Conservation (phyloP, 2,329 filamentous ascomycete genomes). For the Trichoderma brevicompactum region DNA sequence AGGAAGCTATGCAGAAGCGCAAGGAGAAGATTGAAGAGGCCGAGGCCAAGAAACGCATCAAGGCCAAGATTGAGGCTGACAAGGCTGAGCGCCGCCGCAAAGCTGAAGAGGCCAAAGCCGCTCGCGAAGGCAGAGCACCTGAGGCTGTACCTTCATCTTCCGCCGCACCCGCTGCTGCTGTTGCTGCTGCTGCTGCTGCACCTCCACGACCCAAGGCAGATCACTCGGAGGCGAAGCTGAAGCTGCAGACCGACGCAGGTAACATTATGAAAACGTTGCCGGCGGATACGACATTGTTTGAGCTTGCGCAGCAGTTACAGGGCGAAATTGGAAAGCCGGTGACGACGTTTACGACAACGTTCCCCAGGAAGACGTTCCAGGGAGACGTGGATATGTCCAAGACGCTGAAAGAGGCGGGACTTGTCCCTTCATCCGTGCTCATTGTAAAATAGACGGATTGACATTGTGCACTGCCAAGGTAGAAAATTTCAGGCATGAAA, state of each 20-base stretch:
- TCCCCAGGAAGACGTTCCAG: conserved; percentile 80
- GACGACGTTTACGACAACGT: conserved; percentile 80
- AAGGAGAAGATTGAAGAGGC: conserved; percentile 85
- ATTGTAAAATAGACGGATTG: conserved; percentile 62
- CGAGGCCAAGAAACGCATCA: conserved; percentile 85
- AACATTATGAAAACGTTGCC: conserved; percentile 87
- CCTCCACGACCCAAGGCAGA: conserved; percentile 66
- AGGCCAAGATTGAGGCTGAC: conserved; percentile 92
- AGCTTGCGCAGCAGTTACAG: conserved; percentile 78
- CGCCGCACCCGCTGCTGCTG: conserved; percentile 49
- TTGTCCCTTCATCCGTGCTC: conserved; percentile 89
- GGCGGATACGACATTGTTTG: conserved; percentile 88
- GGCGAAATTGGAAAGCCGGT: conserved; percentile 72
- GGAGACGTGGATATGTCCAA: conserved; percentile 77
- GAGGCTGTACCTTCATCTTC: conserved; percentile 49
- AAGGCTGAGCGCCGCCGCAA: conserved; percentile 87
- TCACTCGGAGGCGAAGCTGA: conserved; percentile 79
- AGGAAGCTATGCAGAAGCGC: conserved; percentile 84
- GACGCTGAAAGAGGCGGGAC: conserved; percentile 88
- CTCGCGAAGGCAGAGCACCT: conserved; percentile 72
- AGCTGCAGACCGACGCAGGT: conserved; percentile 74
- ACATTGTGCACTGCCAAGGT: background rate
- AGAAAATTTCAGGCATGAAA: background rate
- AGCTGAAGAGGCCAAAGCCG: conserved; percentile 82
- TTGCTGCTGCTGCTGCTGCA: conserved; percentile 50